A percentile compares a stretch with the other conserved stretches of the same genome.
Conservation (phyloP, 2,329 filamentous ascomycete genomes). For the Diplodia sapinea region DNA sequence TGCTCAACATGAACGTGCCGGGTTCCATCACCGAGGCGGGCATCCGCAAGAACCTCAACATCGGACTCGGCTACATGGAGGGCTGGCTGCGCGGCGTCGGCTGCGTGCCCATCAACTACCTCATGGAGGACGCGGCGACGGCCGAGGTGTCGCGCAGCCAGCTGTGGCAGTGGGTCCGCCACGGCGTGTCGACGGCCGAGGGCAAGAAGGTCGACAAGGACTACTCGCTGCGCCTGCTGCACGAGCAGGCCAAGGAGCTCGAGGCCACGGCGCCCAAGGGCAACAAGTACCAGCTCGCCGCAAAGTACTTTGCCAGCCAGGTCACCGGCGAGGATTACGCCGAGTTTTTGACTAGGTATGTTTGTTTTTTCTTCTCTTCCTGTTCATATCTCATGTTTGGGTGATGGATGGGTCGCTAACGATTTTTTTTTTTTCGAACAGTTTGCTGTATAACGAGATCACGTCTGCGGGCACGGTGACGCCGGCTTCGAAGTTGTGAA, state of each 20-base stretch:
- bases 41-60: slow-evolving; percentile 97
- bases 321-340: slow-evolving; percentile 97
- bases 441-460: slow-evolving; percentile 86
- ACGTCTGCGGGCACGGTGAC: slow-evolving; percentile 43
- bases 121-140: slow-evolving; percentile 98
- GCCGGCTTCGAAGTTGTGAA: slow-evolving; percentile 29
- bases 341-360: slow-evolving; percentile 88
- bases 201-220: slow-evolving; percentile 93
- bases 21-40: slow-evolving; percentile 91
- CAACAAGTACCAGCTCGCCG: slow-evolving; percentile 89
- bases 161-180: slow-evolving; percentile 93
- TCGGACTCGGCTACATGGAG: slow-evolving; percentile 97
- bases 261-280: slow-evolving; percentile 77
- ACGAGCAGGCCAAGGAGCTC: slow-evolving; percentile 81
- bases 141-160: slow-evolving; percentile 94
- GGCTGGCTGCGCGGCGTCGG: slow-evolving; percentile 94
- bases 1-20: slow-evolving; percentile 97
- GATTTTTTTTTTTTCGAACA: slow-evolving; percentile 45
- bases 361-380: slow-evolving; percentile 55
- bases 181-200: slow-evolving; percentile 76
- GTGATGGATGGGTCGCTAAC: slow-evolving; percentile 35
- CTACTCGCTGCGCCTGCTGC: slow-evolving; percentile 83
- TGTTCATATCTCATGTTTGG: background rate
- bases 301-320: slow-evolving; percentile 90
- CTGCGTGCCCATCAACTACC: slow-evolving; percentile 95